Base-by-base conservation (phyloP, 495 filamentous ascomycete genomes). In the Lasiosphaeria hispida region DNA sequence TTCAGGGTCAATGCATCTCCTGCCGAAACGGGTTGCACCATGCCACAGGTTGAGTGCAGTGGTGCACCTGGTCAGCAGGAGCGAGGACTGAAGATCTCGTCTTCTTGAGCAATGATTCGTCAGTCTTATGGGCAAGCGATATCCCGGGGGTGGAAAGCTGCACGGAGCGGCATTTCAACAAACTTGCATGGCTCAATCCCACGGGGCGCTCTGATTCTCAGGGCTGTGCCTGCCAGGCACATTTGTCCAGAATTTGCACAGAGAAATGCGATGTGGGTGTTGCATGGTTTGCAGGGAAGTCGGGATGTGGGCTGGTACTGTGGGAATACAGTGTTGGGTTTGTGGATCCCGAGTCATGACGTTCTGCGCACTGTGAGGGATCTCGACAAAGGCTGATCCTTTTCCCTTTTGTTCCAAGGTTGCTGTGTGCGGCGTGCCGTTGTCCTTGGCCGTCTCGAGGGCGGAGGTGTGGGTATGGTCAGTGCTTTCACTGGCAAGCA, bases 171-270 rank as follows among this genome's bases (percentile, higher is more conserved):
- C 14, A 17, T 13, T 47, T 8, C 43, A 19, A 23, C 7, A 41
- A 54, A 35, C 51, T 0, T 40, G 33, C 13, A 54, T 35, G 23
- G 14, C 23, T 30, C 23, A 30, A n/a, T n/a, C n/a, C n/a, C n/a
- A n/a, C n/a, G n/a, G n/a, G n/a, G n/a, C n/a, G n/a, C n/a, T n/a
- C n/a, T n/a, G n/a, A n/a, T 18, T 44, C 15, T 18, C 53, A 38
- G 34, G 53, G 53, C 53, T 35, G 53, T 55, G 53, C 42, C 53
- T 39, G 42, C 53, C 53, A 55, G 53, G 53, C n/a, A 55, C 53
- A 13, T 2, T 30, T 30, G 23, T 30, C 23, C 23, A 30, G 5
- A 5, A 30, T 5, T 30, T 30, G 23, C 23, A 30, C n/a, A n/a
- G n/a, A n/a, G n/a, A n/a, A n/a, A n/a, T n/a, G n/a, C n/a, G n/a